Base-by-base conservation (phyloP, 2,329 filamentous ascomycete genomes). In the Parastagonospora nodorum region DNA sequence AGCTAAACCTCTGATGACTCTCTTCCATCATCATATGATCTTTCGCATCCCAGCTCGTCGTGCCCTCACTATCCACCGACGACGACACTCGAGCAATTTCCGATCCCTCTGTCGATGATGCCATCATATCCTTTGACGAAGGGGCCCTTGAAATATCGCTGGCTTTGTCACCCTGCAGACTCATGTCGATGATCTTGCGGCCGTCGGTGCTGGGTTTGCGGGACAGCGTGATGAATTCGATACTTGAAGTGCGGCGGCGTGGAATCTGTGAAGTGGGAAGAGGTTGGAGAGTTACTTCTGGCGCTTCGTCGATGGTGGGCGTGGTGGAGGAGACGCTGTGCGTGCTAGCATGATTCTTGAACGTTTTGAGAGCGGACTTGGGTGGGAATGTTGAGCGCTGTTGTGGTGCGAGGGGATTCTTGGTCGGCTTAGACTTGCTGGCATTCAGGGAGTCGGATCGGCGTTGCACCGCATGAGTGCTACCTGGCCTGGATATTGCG, bases 1-100 rank as follows among this genome's bases (percentile, higher is more conserved):
- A 65, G 40, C 59, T 64, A 15, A 67, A 63, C 24, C 57, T 42
- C 8, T 49, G 32, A 40, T 61, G 63, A 40, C 64, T 63, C 6
- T 56, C 51, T 16, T 63, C 55, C 24, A 61, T 61, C 4, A 41
- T 38, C 9, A 42, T 51, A 4, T 38, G 33, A 30, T 60, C 53
- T 15, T 50, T 41, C 12, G 50, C 57, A 15, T 63, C 53, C 6
- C 50, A 48, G 27, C 56, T 60, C 5, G 56, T 51, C 0, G 45
- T 51, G 14, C 43, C 45, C 29, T 51, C 32, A 19, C 50, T 55
- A n/a, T n/a, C 30, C 30, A 11, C 3, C 30, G 9, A 10, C 30
- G 30, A 32, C 2, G n/a, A 32, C 12, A 10, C n/a, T 3, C 29
- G 31, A 10, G 24, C 45, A 7, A 14, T 27, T 0, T 27, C 8